Percentiles rank a stretch among this genome's conserved stretches.
Conservation (phyloP, 768 basidiomycete genomes). For the Artomyces pyxidatus region DNA sequence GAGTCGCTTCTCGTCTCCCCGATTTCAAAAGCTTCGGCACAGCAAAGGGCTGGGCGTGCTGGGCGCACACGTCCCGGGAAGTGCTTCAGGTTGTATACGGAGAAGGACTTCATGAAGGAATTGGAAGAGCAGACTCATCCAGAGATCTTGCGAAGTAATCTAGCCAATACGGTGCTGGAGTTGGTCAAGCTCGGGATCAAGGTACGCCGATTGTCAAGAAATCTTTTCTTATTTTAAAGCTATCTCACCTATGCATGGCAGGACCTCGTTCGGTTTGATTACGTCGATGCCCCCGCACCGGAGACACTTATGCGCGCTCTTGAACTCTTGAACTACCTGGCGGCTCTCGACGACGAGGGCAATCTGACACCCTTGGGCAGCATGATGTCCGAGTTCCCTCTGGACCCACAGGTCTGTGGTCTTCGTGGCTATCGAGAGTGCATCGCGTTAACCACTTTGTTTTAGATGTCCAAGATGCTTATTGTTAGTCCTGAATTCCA, state of each 20-base stretch:
- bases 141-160: constrained; percentile 88
- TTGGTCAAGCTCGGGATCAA: constrained; percentile 91
- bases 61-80: constrained; percentile 95
- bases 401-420: constrained; percentile 80
- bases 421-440: not conserved
- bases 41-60: constrained; percentile 93
- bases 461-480: constrained; percentile 83
- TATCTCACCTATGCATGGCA: constrained; percentile 15
- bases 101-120: constrained; percentile 94
- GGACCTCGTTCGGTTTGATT: constrained; percentile 86
- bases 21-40: constrained; percentile 94
- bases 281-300: constrained; percentile 89
- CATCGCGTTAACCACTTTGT: not conserved
- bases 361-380: constrained; percentile 78
- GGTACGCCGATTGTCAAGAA: constrained; percentile 37
- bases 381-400: constrained; percentile 96
- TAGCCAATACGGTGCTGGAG: constrained; percentile 90
- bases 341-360: constrained; percentile 91
- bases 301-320: constrained; percentile 97
- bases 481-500: constrained; percentile 92
- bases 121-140: constrained; percentile 97
- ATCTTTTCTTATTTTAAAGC: too few species aligned
- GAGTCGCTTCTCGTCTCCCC: constrained; percentile 90
- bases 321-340: constrained; percentile 86
- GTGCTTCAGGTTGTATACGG: constrained; percentile 94